Evolutionary conservation across 2,329 filamentous ascomycete species (phyloP).

Genomic region (Fusarium sp.): DNA sequence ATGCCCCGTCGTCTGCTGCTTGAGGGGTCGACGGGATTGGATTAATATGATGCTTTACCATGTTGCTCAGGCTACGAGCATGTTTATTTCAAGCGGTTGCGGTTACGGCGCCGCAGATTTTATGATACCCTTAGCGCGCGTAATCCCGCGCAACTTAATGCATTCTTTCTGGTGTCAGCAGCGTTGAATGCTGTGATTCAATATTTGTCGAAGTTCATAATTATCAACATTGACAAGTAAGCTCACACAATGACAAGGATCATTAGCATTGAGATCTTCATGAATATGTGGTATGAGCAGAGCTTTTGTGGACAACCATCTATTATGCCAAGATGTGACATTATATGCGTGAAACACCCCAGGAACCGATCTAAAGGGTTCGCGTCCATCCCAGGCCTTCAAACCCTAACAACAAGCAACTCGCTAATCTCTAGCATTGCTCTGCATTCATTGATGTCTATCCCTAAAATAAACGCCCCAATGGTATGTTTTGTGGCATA

Average conservation of each 20-base stretch:
- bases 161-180: neutral
- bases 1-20: constrained; percentile 7
- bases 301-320: constrained; percentile 19
- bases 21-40: neutral
- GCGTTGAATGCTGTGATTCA: neutral
- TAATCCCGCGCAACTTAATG: constrained; percentile 1
- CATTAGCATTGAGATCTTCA: neutral
- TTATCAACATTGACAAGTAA: neutral
- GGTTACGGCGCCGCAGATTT: neutral
- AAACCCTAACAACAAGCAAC: constrained; percentile 10
- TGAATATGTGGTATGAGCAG: neutral
- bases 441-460: constrained; percentile 15
- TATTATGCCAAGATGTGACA: constrained; percentile 35
- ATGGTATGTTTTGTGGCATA: constrained; percentile 41
- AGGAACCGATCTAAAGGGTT: constrained; percentile 32
- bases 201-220: too few species aligned
- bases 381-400: constrained; percentile 6
- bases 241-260: neutral
- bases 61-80: constrained; percentile 19
- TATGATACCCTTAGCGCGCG: constrained; percentile 10
- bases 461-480: constrained; percentile 45
- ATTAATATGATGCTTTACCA: neutral
- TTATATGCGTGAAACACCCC: constrained; percentile 19
- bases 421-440: constrained; percentile 9
- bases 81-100: neutral